Evolutionary conservation across 2,329 filamentous ascomycete genomes (phyloP).

Genomic region (Chalaropsis thielavioides): DNA sequence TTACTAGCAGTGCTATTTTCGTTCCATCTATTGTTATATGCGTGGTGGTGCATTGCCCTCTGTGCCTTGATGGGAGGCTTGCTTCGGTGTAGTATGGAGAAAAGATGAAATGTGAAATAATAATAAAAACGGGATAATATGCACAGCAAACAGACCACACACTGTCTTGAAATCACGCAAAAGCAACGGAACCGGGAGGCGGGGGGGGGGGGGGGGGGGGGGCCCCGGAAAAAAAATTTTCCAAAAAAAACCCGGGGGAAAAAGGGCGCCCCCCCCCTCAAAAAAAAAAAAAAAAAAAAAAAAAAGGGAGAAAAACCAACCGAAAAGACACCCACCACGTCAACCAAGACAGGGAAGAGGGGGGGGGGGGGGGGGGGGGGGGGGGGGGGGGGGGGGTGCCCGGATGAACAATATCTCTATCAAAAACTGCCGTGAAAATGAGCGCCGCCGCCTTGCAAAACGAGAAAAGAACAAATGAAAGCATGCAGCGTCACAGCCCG

Average conservation of each 20-base stretch:
- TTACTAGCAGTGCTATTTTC: neutral
- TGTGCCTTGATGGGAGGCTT: neutral
- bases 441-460: conserved; percentile 1
- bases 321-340: neutral
- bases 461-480: neutral
- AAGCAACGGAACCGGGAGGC: neutral
- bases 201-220: too few species aligned
- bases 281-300: neutral
- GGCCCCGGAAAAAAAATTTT: too few species aligned
- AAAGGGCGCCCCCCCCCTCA: too few species aligned
- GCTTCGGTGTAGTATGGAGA: conserved; percentile 1
- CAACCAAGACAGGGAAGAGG: too few species aligned
- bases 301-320: neutral
- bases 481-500: neutral
- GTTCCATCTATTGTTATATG: neutral
- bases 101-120: neutral
- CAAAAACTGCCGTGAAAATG: neutral
- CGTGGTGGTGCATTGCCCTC: neutral
- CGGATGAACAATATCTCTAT: neutral
- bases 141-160: neutral
- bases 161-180: neutral
- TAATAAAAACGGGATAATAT: neutral
- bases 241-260: too few species aligned
- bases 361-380: too few species aligned
- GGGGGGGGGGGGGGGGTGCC: too few species aligned